Base-by-base conservation (phyloP, 2,329 filamentous ascomycete genomes). In the Beauveria medogensis region DNA sequence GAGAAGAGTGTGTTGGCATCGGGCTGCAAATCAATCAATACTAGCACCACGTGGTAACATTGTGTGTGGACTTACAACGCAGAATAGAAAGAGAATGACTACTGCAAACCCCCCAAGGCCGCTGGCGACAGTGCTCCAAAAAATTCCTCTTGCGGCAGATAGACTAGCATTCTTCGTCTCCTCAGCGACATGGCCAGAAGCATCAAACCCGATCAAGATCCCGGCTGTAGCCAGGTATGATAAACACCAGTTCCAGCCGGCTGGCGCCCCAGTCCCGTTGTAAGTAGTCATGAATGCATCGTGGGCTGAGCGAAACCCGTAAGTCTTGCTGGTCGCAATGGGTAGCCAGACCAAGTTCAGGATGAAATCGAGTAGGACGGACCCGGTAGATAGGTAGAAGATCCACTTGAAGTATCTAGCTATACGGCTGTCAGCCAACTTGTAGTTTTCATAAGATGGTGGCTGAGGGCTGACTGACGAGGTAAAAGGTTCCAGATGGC, bases 211-310 rank as follows among this genome's bases (percentile, higher is more conserved):
- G 56, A 86, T 84, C 60, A 86, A 67, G 46, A 85, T 79, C 46
- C 82, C 83, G 8, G 82, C 82, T 1, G 83, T 85, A 1, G 82
- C 82, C 28, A 83, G 78, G 68, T 82, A 86, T 4, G 81, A 83
- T 3, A 86, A 75, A 70, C 82, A 84, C 83, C 82, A 85, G 67
- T 86, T 85, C 82, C 83, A 85, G 3, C 78, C 82, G 1, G 77
- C 73, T 0, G 82, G 80, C 1, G 80, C 79, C 12, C 79, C 80
- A 12, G 79, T 82, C 2, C 78, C 79, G 61, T 86, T 86, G 67
- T 84, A 84, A 0, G 82, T 85, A 14, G 81, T 78, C 72, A 84
- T 80, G 68, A 86, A 85, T 9, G 82, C 82, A 62, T 84, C 82
- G 41, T 82, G 74, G 0, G 83, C 75, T 1, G 80, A 75, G n/a